phyloP scores from a whole-genome alignment of 148 eudicot genomes.

The Talinum fruticosum region DNA sequence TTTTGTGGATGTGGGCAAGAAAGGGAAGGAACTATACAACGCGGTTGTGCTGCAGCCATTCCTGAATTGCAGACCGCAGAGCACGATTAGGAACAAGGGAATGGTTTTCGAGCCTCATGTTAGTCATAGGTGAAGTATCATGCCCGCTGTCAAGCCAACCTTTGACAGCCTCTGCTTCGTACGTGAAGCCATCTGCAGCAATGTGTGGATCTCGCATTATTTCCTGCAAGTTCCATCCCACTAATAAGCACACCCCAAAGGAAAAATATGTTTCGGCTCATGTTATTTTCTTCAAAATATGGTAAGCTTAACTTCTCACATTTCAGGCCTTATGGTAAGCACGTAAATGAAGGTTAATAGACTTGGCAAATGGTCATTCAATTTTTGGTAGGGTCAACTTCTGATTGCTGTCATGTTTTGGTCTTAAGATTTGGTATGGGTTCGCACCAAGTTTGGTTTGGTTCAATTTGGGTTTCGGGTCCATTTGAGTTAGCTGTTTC shows the following conservation, averaged over 20 bases:
- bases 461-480: too few species aligned
- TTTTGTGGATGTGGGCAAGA: background rate
- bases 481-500: too few species aligned
- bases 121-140: constrained; percentile 80
- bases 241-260: background rate
- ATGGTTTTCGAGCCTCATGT: constrained; percentile 47
- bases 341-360: too few species aligned
- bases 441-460: too few species aligned
- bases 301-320: too few species aligned
- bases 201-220: constrained; percentile 87
- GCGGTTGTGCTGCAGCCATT: constrained; percentile 50
- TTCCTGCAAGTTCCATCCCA: constrained; percentile 49
- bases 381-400: too few species aligned
- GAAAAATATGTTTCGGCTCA: too few species aligned
- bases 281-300: too few species aligned
- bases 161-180: constrained; percentile 78
- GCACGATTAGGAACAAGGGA: constrained; percentile 72
- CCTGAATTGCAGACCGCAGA: constrained; percentile 92
- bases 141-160: constrained; percentile 91
- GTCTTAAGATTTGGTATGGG: too few species aligned
- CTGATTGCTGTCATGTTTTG: too few species aligned
- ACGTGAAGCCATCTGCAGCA: constrained; percentile 90
- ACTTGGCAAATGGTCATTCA: too few species aligned
- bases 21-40: constrained; percentile 1
- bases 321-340: too few species aligned